Evolutionary conservation across 2,329 filamentous ascomycete genomes (phyloP), one percentile per base, ranked within the genome.

Genomic region (Epicoccum nigrum): DNA sequence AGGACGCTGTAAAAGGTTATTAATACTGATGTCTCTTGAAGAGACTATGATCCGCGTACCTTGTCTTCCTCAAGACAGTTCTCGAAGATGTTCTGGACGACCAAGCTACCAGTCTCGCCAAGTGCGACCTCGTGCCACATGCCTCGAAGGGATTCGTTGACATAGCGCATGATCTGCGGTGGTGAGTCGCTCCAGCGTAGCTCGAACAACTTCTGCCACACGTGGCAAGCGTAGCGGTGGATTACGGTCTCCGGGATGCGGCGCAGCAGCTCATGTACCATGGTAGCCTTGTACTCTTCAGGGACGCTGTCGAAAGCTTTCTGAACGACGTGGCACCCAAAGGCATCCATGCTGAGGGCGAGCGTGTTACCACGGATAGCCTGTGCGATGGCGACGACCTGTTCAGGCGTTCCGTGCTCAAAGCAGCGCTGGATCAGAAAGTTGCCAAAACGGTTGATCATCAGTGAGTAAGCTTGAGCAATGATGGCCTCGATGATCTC

Each of bases 61-160:
- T 99, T 99, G 77, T 99, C 94, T 67, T 97, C 93, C 69, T 99
- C 95, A 23, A 97, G 83, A 68, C 94, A 99, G 68, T 99, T 99
- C 78, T 99, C 94, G 73, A 99, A 99, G 69, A 99, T 99, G 73
- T 99, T 99, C 76, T 99, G 94, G 40, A 99, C 95, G 37, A 99
- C 94, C 64, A 99, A 81, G 73, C 94, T 99, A 54, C 94, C 94
- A 9, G 95, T 99, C 79, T 99, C 94, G 28, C 94, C 94, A 44
- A 97, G 80, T 17, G 95, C 95, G 58, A 99, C 94, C 69, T 99
- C 93, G 69, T 97, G 92, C 94, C 94, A 99, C 92, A 97, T 97
- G 53, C 93, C 93, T 52, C 86, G 84, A 46, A 99, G 83, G 54
- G 94, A 89, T 64, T 97, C 92, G 68, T 99, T 99, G 76, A 99